Evolutionary conservation across 192 early-diverging fungal genomes (phyloP), one percentile per base, ranked within the genome.

Genomic region (Diversispora epigaea): DNA sequence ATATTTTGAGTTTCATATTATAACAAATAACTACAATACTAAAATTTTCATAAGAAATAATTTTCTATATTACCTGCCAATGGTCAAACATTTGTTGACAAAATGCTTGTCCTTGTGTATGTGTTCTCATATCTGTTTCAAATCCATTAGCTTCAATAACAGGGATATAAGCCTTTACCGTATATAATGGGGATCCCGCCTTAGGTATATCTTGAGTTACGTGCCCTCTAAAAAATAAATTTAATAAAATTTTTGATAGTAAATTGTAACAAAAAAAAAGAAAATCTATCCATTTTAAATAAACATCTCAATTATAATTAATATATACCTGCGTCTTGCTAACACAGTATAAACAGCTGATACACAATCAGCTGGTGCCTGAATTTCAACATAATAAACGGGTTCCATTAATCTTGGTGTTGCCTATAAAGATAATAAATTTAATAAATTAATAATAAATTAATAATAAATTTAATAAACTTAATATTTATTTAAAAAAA

Each of bases 11-110:
- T 32, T 32, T 32, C 25, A 32, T 32, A 32, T 32, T 32, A 32
- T 32, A 32, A 32, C 25, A 32, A 32, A 32, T 32, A 32, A 32
- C 25, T 32, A 32, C 25, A 32, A 32, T 32, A 32, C 2, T 32
- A 32, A 2, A 32, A 32, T 32, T 32, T 32, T 32, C 25, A 43
- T 45, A 46, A 46, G 66, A 2, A n/a, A 49, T 32, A 32, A 32
- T 32, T 32, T 68, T 68, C 50, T 61, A 11, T 50, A 19, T 73
- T 41, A 75, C 73, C 73, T 97, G 94, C 95, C 96, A 99, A 71
- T 98, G 96, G 72, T 99, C 96, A 89, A 99, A 99, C 81, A 92
- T 91, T 79, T 96, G 94, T 80, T 98, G 96, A 75, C 93, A 94
- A 81, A 99, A 99, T 6, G 96, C 97, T 82, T 96, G 93, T 6